A percentile compares a stretch with the other conserved stretches of the same genome.
Conservation (phyloP, 495 filamentous ascomycete species). For the Sabuloglossum arenarium region DNA sequence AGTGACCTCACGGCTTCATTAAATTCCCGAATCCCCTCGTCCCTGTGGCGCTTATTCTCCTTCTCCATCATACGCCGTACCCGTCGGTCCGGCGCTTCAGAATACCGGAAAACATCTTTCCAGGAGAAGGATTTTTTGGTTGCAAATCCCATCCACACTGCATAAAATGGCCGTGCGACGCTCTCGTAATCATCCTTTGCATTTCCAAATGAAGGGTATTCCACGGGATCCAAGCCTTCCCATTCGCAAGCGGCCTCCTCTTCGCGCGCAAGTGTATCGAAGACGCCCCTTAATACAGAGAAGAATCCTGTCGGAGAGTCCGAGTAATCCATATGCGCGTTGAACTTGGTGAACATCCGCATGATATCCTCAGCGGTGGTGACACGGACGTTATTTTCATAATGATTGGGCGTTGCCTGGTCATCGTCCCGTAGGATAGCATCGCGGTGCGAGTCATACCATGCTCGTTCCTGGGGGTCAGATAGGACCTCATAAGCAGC, state of each 20-base stretch:
- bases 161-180: conserved; percentile 64
- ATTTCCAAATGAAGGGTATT: conserved; percentile 67
- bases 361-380: conserved; percentile 63
- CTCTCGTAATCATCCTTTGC: conserved; percentile 44
- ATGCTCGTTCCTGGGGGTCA: conserved; percentile 84
- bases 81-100: conserved; percentile 73
- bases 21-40: conserved; percentile 67
- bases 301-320: conserved; percentile 67
- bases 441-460: conserved; percentile 91
- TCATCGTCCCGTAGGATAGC: conserved; percentile 48
- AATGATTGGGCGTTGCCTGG: conserved; percentile 17
- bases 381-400: conserved; percentile 39
- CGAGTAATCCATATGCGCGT: conserved; percentile 51
- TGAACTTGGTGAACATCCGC: conserved; percentile 52
- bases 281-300: conserved; percentile 47
- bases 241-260: conserved; percentile 52
- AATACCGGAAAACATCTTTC: conserved; percentile 62
- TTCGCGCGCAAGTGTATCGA: conserved; percentile 61
- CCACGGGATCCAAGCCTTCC: conserved; percentile 31
- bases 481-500: conserved; percentile 87
- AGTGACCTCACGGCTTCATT: conserved; percentile 82
- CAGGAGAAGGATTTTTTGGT: conserved; percentile 77
- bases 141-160: conserved; percentile 56
- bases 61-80: conserved; percentile 79
- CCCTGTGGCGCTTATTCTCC: conserved; percentile 73